A percentile compares a stretch with the other conserved stretches of the same genome.
Evolutionary conservation across 2,329 filamentous ascomycete genomes (phyloP).

Genomic region (Calonectria montana): DNA sequence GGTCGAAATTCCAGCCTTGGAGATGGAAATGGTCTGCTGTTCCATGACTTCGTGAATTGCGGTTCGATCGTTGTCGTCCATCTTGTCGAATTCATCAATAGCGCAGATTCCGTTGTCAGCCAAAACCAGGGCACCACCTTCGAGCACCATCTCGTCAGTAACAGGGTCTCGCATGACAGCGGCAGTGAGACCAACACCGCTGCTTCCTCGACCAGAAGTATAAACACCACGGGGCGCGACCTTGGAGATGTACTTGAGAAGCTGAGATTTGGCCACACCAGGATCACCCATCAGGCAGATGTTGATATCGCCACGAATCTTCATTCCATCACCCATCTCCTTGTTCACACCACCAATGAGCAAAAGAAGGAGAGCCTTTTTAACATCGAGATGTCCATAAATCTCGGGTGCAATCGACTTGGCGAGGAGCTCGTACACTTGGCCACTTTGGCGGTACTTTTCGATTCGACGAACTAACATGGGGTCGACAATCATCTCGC

Average conservation of each 20-base stretch:
- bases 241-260: constrained; percentile 98
- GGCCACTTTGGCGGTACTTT: constrained; percentile 84
- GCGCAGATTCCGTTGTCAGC: constrained; percentile 88
- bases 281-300: constrained; percentile 99
- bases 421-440: constrained; percentile 95
- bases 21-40: constrained; percentile 87
- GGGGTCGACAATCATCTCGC: constrained; percentile 87
- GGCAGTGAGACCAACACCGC: constrained; percentile 84
- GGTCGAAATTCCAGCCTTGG: constrained; percentile 76
- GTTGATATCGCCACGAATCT: constrained; percentile 98
- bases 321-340: constrained; percentile 97
- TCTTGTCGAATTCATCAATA: constrained; percentile 91
- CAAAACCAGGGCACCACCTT: constrained; percentile 82
- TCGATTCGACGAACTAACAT: constrained; percentile 86
- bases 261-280: constrained; percentile 98
- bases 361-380: constrained; percentile 95
- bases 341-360: constrained; percentile 97
- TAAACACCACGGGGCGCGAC: constrained; percentile 93
- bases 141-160: constrained; percentile 86
- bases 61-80: constrained; percentile 85
- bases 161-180: constrained; percentile 87
- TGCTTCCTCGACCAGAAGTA: constrained; percentile 83
- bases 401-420: constrained; percentile 98
- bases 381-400: constrained; percentile 95
- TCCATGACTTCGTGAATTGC: constrained; percentile 92